Evolutionary conservation across 257 asterid genomes (phyloP).

Genomic region (Echites panduratus): DNA sequence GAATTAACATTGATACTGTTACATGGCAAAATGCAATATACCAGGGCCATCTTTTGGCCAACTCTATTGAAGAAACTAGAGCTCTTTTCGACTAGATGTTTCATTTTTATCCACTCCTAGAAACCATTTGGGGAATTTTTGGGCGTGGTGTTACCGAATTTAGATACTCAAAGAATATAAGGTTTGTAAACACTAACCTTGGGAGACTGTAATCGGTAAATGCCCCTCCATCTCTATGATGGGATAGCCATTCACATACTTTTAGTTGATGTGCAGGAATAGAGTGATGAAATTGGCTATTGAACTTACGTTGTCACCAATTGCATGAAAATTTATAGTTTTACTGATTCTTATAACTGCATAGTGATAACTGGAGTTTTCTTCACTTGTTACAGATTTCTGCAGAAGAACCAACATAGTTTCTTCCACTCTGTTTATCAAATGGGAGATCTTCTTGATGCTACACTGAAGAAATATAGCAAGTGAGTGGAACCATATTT

Average conservation of each 20-base stretch:
- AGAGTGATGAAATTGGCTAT: neutral
- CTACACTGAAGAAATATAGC: slow-evolving; percentile 7
- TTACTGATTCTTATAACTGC: neutral
- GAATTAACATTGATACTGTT: neutral
- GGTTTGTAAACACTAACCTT: neutral
- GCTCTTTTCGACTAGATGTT: neutral
- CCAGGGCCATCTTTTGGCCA: neutral
- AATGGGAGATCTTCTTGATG: slow-evolving; percentile 18
- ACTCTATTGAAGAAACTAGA: neutral
- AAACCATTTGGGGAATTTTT: neutral
- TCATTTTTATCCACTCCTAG: neutral
- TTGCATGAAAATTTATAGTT: neutral
- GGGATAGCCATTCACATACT: neutral
- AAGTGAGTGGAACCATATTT: neutral
- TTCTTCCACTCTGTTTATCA: slow-evolving; percentile 32
- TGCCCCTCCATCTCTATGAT: neutral
- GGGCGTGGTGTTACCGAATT: neutral
- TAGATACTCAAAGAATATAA: neutral
- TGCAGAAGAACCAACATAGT: slow-evolving; percentile 41
- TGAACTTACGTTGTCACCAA: neutral
- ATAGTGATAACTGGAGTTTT: neutral
- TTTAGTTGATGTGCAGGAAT: neutral
- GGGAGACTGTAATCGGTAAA: neutral
- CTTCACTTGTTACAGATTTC: slow-evolving; percentile 35
- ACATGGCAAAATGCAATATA: neutral